Conservation (phyloP, 2,329 filamentous ascomycete species). For the Knufia petricola region DNA sequence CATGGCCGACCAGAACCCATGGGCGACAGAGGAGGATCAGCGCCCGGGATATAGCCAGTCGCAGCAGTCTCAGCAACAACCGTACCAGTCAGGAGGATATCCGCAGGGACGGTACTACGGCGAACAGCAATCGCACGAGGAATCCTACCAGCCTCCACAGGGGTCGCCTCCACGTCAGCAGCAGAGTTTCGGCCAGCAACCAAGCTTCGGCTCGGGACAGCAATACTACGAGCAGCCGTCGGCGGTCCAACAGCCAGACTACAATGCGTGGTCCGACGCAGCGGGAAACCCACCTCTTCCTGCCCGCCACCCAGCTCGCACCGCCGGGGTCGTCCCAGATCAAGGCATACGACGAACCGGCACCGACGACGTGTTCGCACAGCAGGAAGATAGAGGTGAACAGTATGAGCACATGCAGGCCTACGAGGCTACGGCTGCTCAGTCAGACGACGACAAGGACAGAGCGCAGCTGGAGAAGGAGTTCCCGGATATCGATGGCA, state of each 20-base stretch:
- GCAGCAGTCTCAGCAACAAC: not conserved
- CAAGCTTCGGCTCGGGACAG: slow-evolving; percentile 3
- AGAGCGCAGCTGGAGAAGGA: slow-evolving; percentile 21
- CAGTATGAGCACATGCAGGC: slow-evolving; percentile 23
- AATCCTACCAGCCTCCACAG: slow-evolving; percentile 3
- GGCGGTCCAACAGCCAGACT: not conserved
- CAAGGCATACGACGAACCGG: slow-evolving; percentile 15
- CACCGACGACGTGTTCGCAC: slow-evolving; percentile 18
- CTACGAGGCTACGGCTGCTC: slow-evolving; percentile 18
- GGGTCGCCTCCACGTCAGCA: slow-evolving; percentile 9
- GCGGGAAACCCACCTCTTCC: slow-evolving; percentile 5
- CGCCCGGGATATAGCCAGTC: not conserved
- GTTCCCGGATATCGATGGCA: slow-evolving; percentile 23
- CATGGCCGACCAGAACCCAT: slow-evolving; percentile 7
- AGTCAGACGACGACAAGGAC: slow-evolving; percentile 19
- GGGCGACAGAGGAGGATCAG: slow-evolving; percentile 1
- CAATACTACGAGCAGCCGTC: slow-evolving; percentile 1
- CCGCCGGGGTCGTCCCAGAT: slow-evolving; percentile 4
- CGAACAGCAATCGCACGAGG: slow-evolving; percentile 5
- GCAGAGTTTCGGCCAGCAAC: slow-evolving; percentile 9
- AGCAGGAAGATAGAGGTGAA: slow-evolving; percentile 17
- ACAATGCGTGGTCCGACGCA: slow-evolving; percentile 4
- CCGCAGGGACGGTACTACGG: slow-evolving; percentile 1
- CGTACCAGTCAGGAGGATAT: not conserved
- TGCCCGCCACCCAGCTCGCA: not conserved